These are phyloP conservation scores for Colletotrichum lini DNA, from an alignment of 2,329 filamentous ascomycete genomes.

Conservation along the genomic window DNA sequence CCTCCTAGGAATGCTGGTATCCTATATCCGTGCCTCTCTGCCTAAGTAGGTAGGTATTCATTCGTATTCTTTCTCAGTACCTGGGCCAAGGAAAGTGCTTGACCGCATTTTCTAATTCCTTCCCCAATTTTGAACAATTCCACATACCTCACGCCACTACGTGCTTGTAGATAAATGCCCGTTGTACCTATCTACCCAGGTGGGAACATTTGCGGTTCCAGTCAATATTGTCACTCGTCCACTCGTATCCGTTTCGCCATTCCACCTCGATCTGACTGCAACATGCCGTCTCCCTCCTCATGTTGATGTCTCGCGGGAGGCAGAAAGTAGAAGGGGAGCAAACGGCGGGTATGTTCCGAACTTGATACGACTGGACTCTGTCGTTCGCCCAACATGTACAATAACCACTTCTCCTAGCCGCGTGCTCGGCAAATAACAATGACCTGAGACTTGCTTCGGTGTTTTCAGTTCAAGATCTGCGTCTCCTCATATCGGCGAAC, in stretches of 20 bases:
- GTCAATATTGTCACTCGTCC: neutral
- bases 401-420: neutral
- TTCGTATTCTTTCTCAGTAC: neutral
- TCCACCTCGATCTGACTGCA: slow-evolving; percentile 4
- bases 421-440: slow-evolving; percentile 4
- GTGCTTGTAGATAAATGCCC: no score
- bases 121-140: no score
- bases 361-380: neutral
- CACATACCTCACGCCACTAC: no score
- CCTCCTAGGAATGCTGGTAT: no score
- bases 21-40: neutral
- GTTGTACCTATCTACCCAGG: no score
- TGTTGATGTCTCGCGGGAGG: slow-evolving; percentile 5
- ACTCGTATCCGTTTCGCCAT: neutral
- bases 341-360: neutral
- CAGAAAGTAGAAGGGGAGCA: neutral
- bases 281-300: slow-evolving; percentile 16
- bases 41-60: no score
- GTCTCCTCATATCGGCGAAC: slow-evolving; percentile 16
- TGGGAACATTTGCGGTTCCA: slow-evolving; percentile 14
- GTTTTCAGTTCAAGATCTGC: slow-evolving; percentile 24
- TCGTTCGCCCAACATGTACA: neutral
- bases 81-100: neutral
- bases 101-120: neutral
- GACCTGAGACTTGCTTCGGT: slow-evolving; percentile 12